phyloP scores from a whole-genome alignment of 2,329 filamentous ascomycete genomes.

The Cercospora canescens region DNA sequence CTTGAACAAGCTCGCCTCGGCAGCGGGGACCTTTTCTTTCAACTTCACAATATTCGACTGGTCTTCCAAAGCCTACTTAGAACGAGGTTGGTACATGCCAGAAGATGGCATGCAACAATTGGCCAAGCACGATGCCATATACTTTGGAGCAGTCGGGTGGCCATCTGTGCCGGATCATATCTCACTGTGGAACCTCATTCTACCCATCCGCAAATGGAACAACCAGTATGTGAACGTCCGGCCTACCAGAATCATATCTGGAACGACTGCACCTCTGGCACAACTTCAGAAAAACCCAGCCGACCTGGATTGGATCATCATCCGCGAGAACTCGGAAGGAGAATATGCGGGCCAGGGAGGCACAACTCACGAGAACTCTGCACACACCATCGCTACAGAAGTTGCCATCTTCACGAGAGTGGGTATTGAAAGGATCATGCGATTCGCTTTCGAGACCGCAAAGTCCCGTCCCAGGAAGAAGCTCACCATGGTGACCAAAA shows the following conservation, averaged over 20 bases:
- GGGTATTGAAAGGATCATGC: slow-evolving; percentile 50
- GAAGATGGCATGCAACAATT: slow-evolving; percentile 52
- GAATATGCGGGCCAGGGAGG: slow-evolving; percentile 50
- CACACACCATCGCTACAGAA: slow-evolving; percentile 47
- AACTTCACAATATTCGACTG: slow-evolving; percentile 55
- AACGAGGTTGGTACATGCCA: slow-evolving; percentile 56
- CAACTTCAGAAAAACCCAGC: slow-evolving; percentile 35
- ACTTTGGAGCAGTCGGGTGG: slow-evolving; percentile 62
- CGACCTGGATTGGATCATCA: slow-evolving; percentile 51
- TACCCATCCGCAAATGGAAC: slow-evolving; percentile 66
- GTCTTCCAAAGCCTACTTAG: slow-evolving; percentile 50
- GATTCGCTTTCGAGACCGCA: slow-evolving; percentile 50
- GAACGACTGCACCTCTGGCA: slow-evolving; percentile 43
- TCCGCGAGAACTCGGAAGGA: slow-evolving; percentile 51
- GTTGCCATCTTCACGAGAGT: slow-evolving; percentile 49
- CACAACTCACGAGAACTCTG: slow-evolving; percentile 43
- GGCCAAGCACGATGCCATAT: slow-evolving; percentile 54
- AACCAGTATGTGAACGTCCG: slow-evolving; percentile 70
- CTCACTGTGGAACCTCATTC: slow-evolving; percentile 65
- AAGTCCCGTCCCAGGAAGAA: slow-evolving; percentile 45
- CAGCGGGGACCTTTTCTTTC: slow-evolving; percentile 48
- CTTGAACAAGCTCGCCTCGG: slow-evolving; percentile 47
- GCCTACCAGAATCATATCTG: slow-evolving; percentile 48
- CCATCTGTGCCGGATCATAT: slow-evolving; percentile 66
- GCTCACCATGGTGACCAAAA: slow-evolving; percentile 53